Conservation (phyloP, 352 stramenopile genomes). For the Phytophthora melonis region DNA sequence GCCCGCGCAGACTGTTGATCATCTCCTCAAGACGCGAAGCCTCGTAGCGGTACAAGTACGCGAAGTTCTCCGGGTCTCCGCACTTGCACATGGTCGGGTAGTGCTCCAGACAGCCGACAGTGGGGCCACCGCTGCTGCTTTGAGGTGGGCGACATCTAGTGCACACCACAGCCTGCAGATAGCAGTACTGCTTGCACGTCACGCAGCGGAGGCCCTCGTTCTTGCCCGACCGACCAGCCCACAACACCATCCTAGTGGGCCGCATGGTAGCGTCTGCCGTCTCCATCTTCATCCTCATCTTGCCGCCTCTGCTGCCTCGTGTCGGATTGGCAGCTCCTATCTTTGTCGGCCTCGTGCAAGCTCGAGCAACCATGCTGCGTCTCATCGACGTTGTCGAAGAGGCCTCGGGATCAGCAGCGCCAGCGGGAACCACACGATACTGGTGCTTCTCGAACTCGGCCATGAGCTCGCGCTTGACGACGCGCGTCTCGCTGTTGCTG, state of each 20-base stretch:
- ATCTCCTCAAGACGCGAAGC: constrained; percentile 48
- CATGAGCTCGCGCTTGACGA: constrained; percentile 65
- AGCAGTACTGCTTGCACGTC: constrained; percentile 88
- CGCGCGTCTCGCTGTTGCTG: constrained; percentile 20
- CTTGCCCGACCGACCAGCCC: constrained; percentile 83
- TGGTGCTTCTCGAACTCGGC: constrained; percentile 53
- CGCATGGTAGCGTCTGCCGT: constrained; percentile 38
- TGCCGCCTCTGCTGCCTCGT: constrained; percentile 38
- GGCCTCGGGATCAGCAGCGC: constrained; percentile 15
- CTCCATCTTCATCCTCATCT: constrained; percentile 37
- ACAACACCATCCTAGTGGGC: constrained; percentile 80
- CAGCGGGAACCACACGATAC: constrained; percentile 12
- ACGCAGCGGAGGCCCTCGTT: constrained; percentile 78
- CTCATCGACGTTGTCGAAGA: constrained; percentile 40
- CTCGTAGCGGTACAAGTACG: constrained; percentile 72
- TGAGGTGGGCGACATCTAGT: constrained; percentile 68
- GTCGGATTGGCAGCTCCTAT: constrained; percentile 10
- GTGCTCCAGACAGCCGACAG: constrained; percentile 80
- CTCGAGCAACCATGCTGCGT: constrained; percentile 45
- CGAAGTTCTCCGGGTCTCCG: constrained; percentile 57
- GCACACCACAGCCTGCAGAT: constrained; percentile 84
- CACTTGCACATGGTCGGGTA: constrained; percentile 86
- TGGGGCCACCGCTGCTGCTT: constrained; percentile 31
- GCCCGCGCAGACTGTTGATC: constrained; percentile 40
- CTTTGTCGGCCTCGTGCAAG: constrained; percentile 32